phyloP scores from a whole-genome alignment of 768 basidiomycete species.

The Leccinellum luteum region DNA sequence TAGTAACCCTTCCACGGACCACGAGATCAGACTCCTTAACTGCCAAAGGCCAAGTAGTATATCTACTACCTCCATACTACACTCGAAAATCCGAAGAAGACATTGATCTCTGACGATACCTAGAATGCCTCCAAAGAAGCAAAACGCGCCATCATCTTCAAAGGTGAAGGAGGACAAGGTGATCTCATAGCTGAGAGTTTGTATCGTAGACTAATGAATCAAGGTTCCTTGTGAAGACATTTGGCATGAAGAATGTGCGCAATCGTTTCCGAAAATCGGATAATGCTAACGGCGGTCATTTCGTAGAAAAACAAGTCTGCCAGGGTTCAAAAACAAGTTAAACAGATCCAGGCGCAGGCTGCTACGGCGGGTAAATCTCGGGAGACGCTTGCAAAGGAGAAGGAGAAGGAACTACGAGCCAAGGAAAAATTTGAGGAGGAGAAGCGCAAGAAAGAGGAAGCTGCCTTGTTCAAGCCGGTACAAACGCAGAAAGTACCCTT shows the following conservation, averaged over 20 bases:
- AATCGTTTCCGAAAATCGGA: conserved; percentile 4
- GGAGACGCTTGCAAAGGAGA: conserved; percentile 78
- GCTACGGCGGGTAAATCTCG: conserved; percentile 75
- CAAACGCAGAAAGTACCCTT: conserved; percentile 87
- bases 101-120: not conserved
- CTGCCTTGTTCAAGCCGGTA: conserved; percentile 76
- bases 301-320: conserved; percentile 89
- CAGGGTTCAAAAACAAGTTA: conserved; percentile 86
- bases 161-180: conserved; percentile 86
- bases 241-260: conserved; percentile 85
- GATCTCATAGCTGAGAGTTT: conserved; percentile 19
- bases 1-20: not conserved
- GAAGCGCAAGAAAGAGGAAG: conserved; percentile 82
- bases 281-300: conserved; percentile 7
- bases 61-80: not conserved
- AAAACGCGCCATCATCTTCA: conserved; percentile 51
- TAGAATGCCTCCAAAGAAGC: conserved; percentile 81
- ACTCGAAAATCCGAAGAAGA: not conserved
- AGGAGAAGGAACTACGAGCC: conserved; percentile 72
- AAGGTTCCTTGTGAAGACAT: conserved; percentile 55
- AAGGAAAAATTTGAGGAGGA: conserved; percentile 79
- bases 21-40: not conserved
- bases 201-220: conserved; percentile 25
- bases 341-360: conserved; percentile 75
- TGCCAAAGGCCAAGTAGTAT: not conserved